Percentiles rank a stretch among this genome's conserved stretches.
Conservation (phyloP, 2,329 filamentous ascomycete genomes). For the Ascochyta koolunga region DNA sequence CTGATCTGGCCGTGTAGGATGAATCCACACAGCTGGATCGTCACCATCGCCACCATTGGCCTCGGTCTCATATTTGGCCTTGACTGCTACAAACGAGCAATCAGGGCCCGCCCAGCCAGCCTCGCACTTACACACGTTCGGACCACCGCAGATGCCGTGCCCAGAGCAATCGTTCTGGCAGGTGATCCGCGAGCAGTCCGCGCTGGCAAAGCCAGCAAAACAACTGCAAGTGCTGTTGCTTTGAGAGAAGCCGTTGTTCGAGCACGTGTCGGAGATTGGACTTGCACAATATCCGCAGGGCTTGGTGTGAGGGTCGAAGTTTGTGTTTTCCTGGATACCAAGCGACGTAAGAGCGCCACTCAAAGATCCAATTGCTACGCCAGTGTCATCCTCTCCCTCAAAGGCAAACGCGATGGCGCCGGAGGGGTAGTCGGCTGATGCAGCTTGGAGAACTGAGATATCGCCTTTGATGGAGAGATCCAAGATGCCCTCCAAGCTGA, state of each 20-base stretch:
- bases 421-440: slow-evolving; percentile 15
- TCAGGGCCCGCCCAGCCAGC: slow-evolving; percentile 34
- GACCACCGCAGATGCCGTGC: slow-evolving; percentile 33
- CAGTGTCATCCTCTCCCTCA: slow-evolving; percentile 32
- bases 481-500: slow-evolving; percentile 27
- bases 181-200: slow-evolving; percentile 25
- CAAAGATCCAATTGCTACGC: slow-evolving; percentile 32
- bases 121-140: slow-evolving; percentile 36
- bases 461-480: slow-evolving; percentile 37
- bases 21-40: slow-evolving; percentile 43
- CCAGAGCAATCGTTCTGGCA: slow-evolving; percentile 38
- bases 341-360: slow-evolving; percentile 19
- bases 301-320: slow-evolving; percentile 25
- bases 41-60: slow-evolving; percentile 43
- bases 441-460: slow-evolving; percentile 31
- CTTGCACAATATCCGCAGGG: slow-evolving; percentile 26
- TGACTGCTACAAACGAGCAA: slow-evolving; percentile 37
- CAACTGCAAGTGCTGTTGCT: slow-evolving; percentile 24
- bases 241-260: slow-evolving; percentile 25
- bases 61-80: slow-evolving; percentile 41
- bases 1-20: slow-evolving; percentile 40
- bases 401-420: slow-evolving; percentile 36
- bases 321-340: slow-evolving; percentile 25
- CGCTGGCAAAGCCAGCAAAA: slow-evolving; percentile 33
- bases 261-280: slow-evolving; percentile 25